These are phyloP conservation scores for Tolypocladium sp. DNA, from an alignment of 2,329 filamentous ascomycete genomes.

Conservation along the genomic window DNA sequence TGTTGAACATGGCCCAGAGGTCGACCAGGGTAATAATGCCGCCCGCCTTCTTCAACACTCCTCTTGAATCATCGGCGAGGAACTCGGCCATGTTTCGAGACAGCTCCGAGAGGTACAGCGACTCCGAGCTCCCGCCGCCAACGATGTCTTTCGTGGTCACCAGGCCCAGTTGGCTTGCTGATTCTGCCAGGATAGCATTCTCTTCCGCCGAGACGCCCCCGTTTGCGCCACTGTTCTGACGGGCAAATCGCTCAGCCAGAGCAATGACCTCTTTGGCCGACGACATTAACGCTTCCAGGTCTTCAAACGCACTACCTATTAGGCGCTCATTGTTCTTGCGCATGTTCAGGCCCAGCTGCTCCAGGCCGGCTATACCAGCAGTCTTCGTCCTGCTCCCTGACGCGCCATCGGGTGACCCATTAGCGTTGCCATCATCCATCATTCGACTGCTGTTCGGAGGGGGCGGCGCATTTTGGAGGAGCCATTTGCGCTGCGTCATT, in stretches of 20 bases:
- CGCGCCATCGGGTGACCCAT: constrained; percentile 12
- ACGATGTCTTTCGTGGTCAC: constrained; percentile 96
- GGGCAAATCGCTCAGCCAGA: constrained; percentile 78
- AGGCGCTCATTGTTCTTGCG: constrained; percentile 89
- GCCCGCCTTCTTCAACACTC: constrained; percentile 68
- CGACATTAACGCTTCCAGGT: constrained; percentile 92
- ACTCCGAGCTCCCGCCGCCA: constrained; percentile 64
- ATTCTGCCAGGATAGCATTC: constrained; percentile 68
- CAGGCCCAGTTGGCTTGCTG: constrained; percentile 68
- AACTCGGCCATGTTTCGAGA: constrained; percentile 82
- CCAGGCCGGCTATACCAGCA: constrained; percentile 85
- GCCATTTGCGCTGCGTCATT: constrained; percentile 90
- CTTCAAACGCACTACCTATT: constrained; percentile 90
- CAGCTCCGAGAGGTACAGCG: constrained; percentile 81
- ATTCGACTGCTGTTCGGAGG: constrained; percentile 54
- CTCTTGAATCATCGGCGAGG: constrained; percentile 73
- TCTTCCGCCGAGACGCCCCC: constrained; percentile 59
- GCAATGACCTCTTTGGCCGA: constrained; percentile 95
- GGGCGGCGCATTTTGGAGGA: constrained; percentile 81
- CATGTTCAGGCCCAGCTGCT: constrained; percentile 73
- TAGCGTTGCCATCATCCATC: constrained; percentile 24
- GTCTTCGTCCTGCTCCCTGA: constrained; percentile 40
- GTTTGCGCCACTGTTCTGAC: constrained; percentile 49
- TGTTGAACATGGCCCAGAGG: constrained; percentile 91
- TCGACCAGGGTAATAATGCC: constrained; percentile 87